Evolutionary conservation across 2,329 filamentous ascomycete species (phyloP).

Genomic region (Xylariaceae sp.): DNA sequence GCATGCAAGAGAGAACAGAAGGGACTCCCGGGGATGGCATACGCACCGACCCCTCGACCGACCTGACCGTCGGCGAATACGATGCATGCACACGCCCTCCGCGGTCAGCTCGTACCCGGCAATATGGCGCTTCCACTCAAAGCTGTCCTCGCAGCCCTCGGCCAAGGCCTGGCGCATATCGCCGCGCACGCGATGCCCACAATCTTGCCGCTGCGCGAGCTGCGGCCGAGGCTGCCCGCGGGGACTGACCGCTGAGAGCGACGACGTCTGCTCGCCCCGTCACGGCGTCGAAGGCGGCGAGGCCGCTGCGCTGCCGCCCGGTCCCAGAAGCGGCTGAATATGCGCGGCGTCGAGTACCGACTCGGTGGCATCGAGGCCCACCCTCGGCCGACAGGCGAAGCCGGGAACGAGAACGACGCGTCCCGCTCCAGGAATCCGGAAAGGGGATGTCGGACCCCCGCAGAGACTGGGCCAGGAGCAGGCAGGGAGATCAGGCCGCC

Average conservation of each 20-base stretch:
- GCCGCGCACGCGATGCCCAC: slow-evolving; percentile 55
- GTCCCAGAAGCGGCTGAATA: slow-evolving; percentile 50
- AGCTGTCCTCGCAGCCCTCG: slow-evolving; percentile 43
- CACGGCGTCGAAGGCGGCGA: not conserved
- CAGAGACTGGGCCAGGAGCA: slow-evolving; percentile 37
- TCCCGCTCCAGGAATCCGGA: slow-evolving; percentile 51
- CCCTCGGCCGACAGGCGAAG: slow-evolving; percentile 11
- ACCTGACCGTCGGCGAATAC: slow-evolving; percentile 55
- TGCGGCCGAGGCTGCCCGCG: slow-evolving; percentile 8
- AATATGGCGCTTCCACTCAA: slow-evolving; percentile 50
- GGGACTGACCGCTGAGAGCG: no score
- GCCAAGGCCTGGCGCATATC: slow-evolving; percentile 56
- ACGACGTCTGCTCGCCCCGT: not conserved
- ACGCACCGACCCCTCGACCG: slow-evolving; percentile 49
- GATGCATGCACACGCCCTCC: slow-evolving; percentile 45
- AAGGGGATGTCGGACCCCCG: slow-evolving; percentile 38
- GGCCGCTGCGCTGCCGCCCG: slow-evolving; percentile 38
- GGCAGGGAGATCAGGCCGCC: slow-evolving; percentile 34
- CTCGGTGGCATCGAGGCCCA: slow-evolving; percentile 52
- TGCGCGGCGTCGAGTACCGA: slow-evolving; percentile 40
- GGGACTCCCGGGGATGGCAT: no score
- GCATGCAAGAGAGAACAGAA: no score
- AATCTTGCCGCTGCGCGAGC: slow-evolving; percentile 51
- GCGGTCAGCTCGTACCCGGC: slow-evolving; percentile 49
- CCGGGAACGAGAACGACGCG: slow-evolving; percentile 36